Percentiles rank a stretch among this genome's conserved stretches.
Conservation (phyloP, 345 rosid genomes). For the Sisymbrium altissimum region DNA sequence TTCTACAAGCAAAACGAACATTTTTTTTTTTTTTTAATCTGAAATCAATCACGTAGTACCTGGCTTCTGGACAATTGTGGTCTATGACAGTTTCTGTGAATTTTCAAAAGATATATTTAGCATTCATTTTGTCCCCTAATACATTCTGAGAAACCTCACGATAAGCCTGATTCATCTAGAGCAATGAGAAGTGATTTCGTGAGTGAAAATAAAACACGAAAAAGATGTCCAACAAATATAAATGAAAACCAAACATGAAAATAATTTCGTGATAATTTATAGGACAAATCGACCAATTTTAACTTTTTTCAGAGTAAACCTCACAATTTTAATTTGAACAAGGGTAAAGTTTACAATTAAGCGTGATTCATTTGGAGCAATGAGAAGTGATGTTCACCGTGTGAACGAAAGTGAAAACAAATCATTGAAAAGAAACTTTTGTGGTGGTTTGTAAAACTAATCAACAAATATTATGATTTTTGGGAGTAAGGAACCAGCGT, state of each 20-base stretch:
- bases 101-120: neutral
- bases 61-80: neutral
- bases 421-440: neutral
- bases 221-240: no score
- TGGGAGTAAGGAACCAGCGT: no score
- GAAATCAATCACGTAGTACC: neutral
- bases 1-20: neutral
- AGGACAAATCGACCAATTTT: no score
- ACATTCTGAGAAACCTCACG: neutral
- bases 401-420: neutral
- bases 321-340: no score
- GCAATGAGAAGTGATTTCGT: no score
- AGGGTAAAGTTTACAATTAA: neutral
- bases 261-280: no score
- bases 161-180: no score
- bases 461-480: neutral
- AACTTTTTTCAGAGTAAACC: no score
- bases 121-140: neutral
- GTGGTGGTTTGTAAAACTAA: neutral
- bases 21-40: neutral
- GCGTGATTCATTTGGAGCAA: neutral
- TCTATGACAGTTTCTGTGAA: neutral
- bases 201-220: no score
- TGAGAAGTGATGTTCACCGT: neutral
- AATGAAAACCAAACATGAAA: no score